Evolutionary conservation across 2,329 filamentous ascomycete species (phyloP).

Genomic region (Orbilia ellipsospora): DNA sequence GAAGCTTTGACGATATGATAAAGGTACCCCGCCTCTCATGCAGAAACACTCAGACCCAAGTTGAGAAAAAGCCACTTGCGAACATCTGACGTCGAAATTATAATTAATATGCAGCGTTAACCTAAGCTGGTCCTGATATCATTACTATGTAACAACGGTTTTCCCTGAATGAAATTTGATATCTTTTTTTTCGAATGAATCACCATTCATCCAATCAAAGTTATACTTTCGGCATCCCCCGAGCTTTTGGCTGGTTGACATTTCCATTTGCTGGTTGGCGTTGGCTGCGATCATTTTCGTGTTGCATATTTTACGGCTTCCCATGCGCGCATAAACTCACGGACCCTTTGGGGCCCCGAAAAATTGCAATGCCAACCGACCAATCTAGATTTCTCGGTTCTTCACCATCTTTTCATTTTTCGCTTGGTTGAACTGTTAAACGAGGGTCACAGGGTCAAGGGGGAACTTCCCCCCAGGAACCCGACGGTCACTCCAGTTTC

Average conservation of each 20-base stretch:
- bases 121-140: not conserved
- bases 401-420: not conserved
- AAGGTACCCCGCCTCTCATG: too few species aligned
- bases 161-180: not conserved
- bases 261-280: constrained; percentile 26
- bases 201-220: not conserved
- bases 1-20: too few species aligned
- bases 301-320: constrained; percentile 36
- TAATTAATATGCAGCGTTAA: not conserved
- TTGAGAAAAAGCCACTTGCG: constrained; percentile 16
- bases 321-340: not conserved
- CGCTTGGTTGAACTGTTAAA: constrained; percentile 43
- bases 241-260: not conserved
- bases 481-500: not conserved
- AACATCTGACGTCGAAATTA: constrained; percentile 9
- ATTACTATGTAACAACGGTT: too few species aligned
- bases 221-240: not conserved
- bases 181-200: not conserved
- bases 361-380: constrained; percentile 17
- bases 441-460: constrained; percentile 31
- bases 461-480: not conserved
- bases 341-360: constrained; percentile 11
- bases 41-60: not conserved
- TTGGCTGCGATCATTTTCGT: constrained; percentile 22
- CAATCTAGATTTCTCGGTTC: constrained; percentile 30